Percentiles rank a stretch among this genome's conserved stretches.
Evolutionary conservation across 148 eudicot species (phyloP).

Genomic region (Camellia lanceoleosa): DNA sequence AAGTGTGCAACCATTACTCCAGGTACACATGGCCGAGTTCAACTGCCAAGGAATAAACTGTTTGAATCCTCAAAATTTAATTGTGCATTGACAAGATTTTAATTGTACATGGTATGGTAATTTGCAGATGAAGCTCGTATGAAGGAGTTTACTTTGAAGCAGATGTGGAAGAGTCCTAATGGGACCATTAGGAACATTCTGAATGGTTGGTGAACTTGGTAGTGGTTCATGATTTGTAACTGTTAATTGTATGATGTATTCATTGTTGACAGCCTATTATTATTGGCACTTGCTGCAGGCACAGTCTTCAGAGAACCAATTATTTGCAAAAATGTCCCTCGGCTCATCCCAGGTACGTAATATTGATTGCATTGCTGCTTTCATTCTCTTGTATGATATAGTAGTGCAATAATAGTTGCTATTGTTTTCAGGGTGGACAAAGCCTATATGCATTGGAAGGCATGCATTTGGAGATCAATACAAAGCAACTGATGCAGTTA

Average conservation of each 20-base stretch:
- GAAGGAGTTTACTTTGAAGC: slow-evolving; percentile 59
- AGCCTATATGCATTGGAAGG: slow-evolving; percentile 79
- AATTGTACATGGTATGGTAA: not conserved
- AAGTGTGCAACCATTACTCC: slow-evolving; percentile 85
- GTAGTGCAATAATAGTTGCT: not conserved
- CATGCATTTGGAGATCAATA: slow-evolving; percentile 86
- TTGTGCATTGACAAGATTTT: not conserved
- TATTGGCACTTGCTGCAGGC: slow-evolving; percentile 34
- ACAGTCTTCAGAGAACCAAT: slow-evolving; percentile 83
- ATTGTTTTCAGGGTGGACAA: slow-evolving; percentile 48
- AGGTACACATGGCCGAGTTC: slow-evolving; percentile 35
- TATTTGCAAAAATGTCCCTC: slow-evolving; percentile 64
- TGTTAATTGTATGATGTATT: slow-evolving; percentile 3
- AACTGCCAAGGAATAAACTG: not conserved
- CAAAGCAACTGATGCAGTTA: slow-evolving; percentile 66
- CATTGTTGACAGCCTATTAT: slow-evolving; percentile 7
- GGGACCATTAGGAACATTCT: slow-evolving; percentile 78
- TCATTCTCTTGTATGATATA: not conserved
- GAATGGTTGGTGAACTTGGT: slow-evolving; percentile 48
- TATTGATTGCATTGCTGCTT: not conserved
- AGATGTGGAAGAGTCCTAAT: slow-evolving; percentile 84
- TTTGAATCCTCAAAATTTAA: not conserved
- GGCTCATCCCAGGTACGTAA: slow-evolving; percentile 55
- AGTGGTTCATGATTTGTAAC: not conserved
- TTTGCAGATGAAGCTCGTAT: slow-evolving; percentile 67